These are phyloP conservation scores for Sonneratia caseolaris DNA, from an alignment of 345 rosid species.

Conservation along the genomic window DNA sequence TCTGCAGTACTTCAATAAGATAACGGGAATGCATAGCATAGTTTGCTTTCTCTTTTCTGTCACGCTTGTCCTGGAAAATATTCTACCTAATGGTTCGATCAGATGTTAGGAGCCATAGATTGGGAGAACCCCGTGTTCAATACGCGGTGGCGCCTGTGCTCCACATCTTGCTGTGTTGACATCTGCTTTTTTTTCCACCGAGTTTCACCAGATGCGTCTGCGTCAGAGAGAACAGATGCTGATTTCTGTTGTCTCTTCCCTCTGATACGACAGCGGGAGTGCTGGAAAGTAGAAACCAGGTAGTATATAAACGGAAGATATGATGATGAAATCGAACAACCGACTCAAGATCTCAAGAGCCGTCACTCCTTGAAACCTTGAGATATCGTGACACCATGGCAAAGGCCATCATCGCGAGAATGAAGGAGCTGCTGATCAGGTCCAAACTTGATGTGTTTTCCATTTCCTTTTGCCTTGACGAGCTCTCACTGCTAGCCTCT, in stretches of 20 bases:
- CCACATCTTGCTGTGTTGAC: neutral
- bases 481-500: too few species aligned
- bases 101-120: neutral
- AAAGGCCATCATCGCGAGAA: conserved; percentile 4
- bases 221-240: conserved; percentile 1
- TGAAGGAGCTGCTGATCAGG: conserved; percentile 4
- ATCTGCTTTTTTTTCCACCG: neutral
- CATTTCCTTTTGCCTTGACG: neutral
- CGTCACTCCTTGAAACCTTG: neutral
- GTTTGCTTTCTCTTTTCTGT: neutral
- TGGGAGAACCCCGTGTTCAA: neutral
- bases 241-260: neutral
- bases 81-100: neutral
- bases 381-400: neutral
- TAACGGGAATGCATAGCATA: neutral
- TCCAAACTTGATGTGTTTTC: neutral
- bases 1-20: neutral
- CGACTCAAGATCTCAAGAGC: neutral
- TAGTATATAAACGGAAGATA: neutral
- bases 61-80: neutral
- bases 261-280: neutral
- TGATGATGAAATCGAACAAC: neutral
- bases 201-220: neutral
- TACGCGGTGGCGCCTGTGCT: neutral
- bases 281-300: neutral